Evolutionary conservation across 108 stramenopile species (phyloP), one percentile per base, ranked within the genome.

Genomic region (Cyclotella choctawhatcheeana): DNA sequence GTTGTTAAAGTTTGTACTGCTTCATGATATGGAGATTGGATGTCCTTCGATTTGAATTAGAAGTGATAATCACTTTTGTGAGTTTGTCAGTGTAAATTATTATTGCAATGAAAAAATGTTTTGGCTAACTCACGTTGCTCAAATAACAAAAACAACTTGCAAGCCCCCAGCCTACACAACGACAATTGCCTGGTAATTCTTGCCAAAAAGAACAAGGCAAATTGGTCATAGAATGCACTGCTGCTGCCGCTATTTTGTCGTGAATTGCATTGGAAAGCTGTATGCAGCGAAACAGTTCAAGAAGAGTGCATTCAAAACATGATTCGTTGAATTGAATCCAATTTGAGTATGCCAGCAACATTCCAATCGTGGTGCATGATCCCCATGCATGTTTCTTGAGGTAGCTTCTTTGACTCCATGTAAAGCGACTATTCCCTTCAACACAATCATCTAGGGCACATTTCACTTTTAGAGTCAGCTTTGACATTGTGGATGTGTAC

Each of bases 321-420:
- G 30, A 8, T 24, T 78, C 67, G 27, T 62, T 3, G 25, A 47
- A 22, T 14, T 51, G 65, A 16, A 59, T 10, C 13, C 66, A 24
- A 33, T 58, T 30, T 18, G 64, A 56, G 50, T 51, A 67, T 22
- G 21, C 25, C 21, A 82, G 76, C 26, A 82, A 25, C 48, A 62
- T 73, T 54, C 81, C 81, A 24, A 82, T 60, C 5, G 71, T 77
- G 37, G 51, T 67, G 35, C 88, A 88, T 2, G 85, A 67, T 50
- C 92, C 92, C 89, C 92, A 91, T 21, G 86, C 87, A 52, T 89
- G 88, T 65, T 89, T 89, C 53, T 91, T 90, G 0, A 79, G 64
- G 35, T 81, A 53, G 10, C 82, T 88, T 60, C 92, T 62, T 52
- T 89, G 77, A 65, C 89, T 93, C 89, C 88, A 91, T 24, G 82